Percentiles rank a stretch among this genome's conserved stretches.
Conservation (phyloP, 768 basidiomycete genomes). For the Xerocomellus chrysenteron region DNA sequence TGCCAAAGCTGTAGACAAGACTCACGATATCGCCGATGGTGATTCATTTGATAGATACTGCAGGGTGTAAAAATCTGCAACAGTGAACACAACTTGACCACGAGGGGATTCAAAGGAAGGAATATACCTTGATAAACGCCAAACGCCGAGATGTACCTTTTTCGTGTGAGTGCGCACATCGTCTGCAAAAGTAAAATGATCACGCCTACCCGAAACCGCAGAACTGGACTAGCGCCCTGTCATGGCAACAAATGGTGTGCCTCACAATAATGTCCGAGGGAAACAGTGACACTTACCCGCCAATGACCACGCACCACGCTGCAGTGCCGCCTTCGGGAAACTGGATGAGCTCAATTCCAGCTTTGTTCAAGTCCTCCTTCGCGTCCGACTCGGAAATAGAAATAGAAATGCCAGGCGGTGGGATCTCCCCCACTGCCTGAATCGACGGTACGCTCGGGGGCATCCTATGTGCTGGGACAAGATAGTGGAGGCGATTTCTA, state of each 20-base stretch:
- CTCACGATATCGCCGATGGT: conserved; percentile 39
- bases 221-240: conserved; percentile 32
- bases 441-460: background rate
- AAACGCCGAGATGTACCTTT: conserved; percentile 36
- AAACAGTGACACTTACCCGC: conserved; percentile 14
- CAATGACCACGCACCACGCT: conserved; percentile 27
- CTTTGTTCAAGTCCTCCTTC: background rate
- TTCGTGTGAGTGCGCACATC: background rate
- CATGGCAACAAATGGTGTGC: background rate
- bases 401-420: background rate
- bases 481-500: background rate
- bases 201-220: conserved; percentile 33
- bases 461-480: conserved; percentile 1
- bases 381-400: background rate
- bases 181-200: background rate
- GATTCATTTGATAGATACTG: conserved; percentile 35
- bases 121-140: conserved; percentile 43
- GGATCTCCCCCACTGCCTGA: background rate
- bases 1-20: background rate
- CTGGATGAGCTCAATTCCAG: background rate
- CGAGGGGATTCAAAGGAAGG: background rate
- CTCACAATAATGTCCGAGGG: background rate
- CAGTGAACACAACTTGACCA: background rate
- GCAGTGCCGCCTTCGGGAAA: conserved; percentile 31
- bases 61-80: conserved; percentile 39